phyloP scores from a whole-genome alignment of 75 land plant species.

The Selaginella moellendorffii region DNA sequence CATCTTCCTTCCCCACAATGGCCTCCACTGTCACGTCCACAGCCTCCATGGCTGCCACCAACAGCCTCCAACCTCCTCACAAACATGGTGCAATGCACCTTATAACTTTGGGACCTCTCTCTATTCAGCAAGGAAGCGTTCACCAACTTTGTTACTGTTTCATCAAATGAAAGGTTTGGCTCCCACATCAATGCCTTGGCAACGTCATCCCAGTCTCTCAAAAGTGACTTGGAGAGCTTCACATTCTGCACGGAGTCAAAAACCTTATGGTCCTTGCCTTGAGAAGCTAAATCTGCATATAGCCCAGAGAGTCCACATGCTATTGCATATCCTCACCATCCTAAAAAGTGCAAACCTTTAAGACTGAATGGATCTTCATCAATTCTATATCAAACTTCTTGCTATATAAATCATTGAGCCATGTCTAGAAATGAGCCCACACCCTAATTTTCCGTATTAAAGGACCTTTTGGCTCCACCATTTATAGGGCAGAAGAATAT shows the following conservation, averaged over 20 bases:
- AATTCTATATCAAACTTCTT: neutral
- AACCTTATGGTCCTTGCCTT: neutral
- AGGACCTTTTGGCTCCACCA: too few species aligned
- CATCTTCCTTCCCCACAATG: neutral
- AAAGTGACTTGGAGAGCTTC: neutral
- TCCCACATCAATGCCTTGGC: neutral
- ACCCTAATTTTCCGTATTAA: too few species aligned
- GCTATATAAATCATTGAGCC: too few species aligned
- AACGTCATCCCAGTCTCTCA: neutral
- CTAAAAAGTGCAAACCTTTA: neutral
- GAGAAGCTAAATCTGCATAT: neutral
- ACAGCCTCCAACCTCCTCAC: neutral
- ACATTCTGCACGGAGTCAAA: neutral
- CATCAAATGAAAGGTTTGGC: neutral
- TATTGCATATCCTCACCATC: neutral
- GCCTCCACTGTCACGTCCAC: neutral
- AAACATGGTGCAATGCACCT: neutral
- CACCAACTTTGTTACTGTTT: neutral
- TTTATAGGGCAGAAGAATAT: too few species aligned
- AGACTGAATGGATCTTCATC: neutral
- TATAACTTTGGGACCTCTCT: neutral
- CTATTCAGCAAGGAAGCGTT: neutral
- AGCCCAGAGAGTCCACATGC: neutral
- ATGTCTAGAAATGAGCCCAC: too few species aligned
- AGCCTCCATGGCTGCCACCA: neutral